A percentile compares a stretch with the other conserved stretches of the same genome.
Conservation (phyloP, 2,329 filamentous ascomycete species). For the Grosmannia penicillata region DNA sequence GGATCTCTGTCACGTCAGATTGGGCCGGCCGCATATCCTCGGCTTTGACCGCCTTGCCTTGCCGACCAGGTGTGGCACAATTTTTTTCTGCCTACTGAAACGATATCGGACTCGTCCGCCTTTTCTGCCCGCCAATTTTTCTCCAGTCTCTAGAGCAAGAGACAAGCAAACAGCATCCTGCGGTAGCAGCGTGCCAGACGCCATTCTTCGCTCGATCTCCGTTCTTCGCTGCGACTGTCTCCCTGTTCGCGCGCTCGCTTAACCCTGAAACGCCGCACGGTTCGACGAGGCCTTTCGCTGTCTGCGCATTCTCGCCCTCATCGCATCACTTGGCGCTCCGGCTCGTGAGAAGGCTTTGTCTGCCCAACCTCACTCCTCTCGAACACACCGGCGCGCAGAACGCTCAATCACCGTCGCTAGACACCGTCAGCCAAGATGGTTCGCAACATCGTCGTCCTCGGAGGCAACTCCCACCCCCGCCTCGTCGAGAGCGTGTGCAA, state of each 20-base stretch:
- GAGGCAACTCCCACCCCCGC: conserved; percentile 82
- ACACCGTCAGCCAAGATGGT: conserved; percentile 47
- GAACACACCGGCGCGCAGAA: too few species aligned
- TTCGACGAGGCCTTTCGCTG: too few species aligned
- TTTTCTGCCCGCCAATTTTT: neutral
- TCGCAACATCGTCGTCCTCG: conserved; percentile 85
- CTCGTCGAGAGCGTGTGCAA: conserved; percentile 79
- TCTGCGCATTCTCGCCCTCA: too few species aligned
- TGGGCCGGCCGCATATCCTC: conserved; percentile 8
- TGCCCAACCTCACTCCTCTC: too few species aligned
- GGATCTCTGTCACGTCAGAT: neutral
- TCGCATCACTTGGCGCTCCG: too few species aligned
- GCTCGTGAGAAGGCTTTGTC: too few species aligned
- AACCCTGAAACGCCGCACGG: too few species aligned
- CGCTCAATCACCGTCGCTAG: too few species aligned
- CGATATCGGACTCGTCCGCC: conserved; percentile 7
- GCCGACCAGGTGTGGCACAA: neutral
- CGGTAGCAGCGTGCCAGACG: neutral
- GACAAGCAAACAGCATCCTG: neutral
- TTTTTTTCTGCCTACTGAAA: conserved; percentile 8
- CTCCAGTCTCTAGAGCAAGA: neutral
- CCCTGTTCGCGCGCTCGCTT: too few species aligned
- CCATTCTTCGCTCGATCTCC: neutral
- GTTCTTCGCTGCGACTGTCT: too few species aligned
- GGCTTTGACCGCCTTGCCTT: conserved; percentile 11